Base-by-base conservation (phyloP, 352 stramenopile species). In the Phytophthora capsici region DNA sequence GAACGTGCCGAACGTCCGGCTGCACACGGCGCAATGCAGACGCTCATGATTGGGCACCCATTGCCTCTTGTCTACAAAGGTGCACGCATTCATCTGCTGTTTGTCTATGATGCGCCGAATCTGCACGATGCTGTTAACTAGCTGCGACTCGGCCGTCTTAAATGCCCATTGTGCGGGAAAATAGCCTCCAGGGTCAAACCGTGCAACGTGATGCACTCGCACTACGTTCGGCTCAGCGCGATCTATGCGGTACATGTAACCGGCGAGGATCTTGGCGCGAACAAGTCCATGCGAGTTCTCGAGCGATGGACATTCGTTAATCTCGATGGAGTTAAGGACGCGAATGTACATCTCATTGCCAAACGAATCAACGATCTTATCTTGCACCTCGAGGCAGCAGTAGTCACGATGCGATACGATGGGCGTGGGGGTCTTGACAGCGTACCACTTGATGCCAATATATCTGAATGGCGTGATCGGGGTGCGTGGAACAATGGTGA, bases 381-480 rank as follows among this genome's bases (percentile, higher is more conserved):
- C 88, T 66, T 91, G 82, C 26, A 94, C 84, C 48, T 96, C 88
- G 20, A 96, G 80, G 37, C 76, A 89, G 77, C 86, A 96, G 56
- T 92, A 96, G 73, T 96, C 88, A 37, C 88, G 84, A 46, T 92
- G 84, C 14, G 86, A 89, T 17, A 94, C 85, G 41, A 93, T 83
- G 51, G 84, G 85, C 47, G 82, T 93, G 14, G 86, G 80, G 41
- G 86, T 93, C 58, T 91, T 91, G 65, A 94, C 75, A 10, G 83
- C 86, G 60, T 91, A 94, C 88, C 88, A 96, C 69, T 94, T 94
- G 71, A 96, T 84, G 43, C 88, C 88, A 50, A 96, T 91, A 68
- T 96, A 96, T 19, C 86, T 77, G 60, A 84, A 94, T 2, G 88
- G 88, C 38, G 82, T 74, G 46, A 83, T 57, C 37, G 84, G 75